Base-by-base conservation (phyloP, 2,329 filamentous ascomycete species). In the Colletotrichum karsti region DNA sequence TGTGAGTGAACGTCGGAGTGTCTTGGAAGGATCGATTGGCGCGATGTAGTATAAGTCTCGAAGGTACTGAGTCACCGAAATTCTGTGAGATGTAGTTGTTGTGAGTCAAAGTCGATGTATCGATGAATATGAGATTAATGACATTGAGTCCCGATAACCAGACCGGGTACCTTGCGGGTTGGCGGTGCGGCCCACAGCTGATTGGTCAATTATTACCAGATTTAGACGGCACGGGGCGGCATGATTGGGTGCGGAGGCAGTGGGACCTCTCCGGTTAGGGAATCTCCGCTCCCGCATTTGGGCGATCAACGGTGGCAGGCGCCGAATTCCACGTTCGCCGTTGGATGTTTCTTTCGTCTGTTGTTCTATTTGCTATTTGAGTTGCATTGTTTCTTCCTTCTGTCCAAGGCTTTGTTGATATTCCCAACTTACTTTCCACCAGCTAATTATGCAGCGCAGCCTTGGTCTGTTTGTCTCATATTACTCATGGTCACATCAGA, bases 131-230 rank as follows among this genome's bases (percentile, higher is more conserved):
- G 57, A 41, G 57, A 60, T 42, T 51, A 33, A n/a, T 30, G 57
- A 50, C n/a, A 58, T 15, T 28, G 37, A 24, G 13, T 30, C 12
- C 50, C 58, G 63, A 55, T 56, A 35, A 50, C 58, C 51, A 42
- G 33, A 22, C 20, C n/a, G n/a, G 35, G 44, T 28, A 53, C 28
- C n/a, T n/a, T n/a, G n/a, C n/a, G n/a, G n/a, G 42, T 55, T 39
- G 37, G 26, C 44, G 39, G 13, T 53, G 54, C 60, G 53, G 65
- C 46, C 53, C 65, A 50, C 30, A 53, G 46, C 39, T 68, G 65
- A 68, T 68, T 68, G 65, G 61, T 24, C 60, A 65, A 54, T 55
- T 59, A 37, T 65, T 68, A 28, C 60, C 61, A 48, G 44, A 59
- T 59, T 35, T 10, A 68, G 65, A 37, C 20, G 53, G 15, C 60